Percentiles rank a stretch among this genome's conserved stretches.
phyloP scores from a whole-genome alignment of 805 yeast genomes.

The Kluyveromyces nonfermentans region DNA sequence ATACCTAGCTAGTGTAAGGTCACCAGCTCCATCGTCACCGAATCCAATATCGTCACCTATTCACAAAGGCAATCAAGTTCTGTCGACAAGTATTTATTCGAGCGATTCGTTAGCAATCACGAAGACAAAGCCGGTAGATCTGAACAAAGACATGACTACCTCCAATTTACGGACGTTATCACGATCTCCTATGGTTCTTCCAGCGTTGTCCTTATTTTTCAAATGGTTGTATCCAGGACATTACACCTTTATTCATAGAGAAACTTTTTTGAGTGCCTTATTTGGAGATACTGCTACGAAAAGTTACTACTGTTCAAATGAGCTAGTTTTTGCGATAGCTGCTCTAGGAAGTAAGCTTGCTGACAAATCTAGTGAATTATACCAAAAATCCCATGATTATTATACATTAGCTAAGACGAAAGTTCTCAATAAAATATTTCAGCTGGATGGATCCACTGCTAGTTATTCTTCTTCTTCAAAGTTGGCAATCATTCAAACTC shows the following conservation, averaged over 20 bases:
- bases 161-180: constrained; percentile 14
- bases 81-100: constrained; percentile 21
- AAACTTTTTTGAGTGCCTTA: constrained; percentile 48
- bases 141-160: constrained; percentile 3
- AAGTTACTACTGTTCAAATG: constrained; percentile 41
- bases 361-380: constrained; percentile 26
- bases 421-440: constrained; percentile 32
- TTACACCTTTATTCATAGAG: constrained; percentile 48
- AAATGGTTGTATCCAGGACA: constrained; percentile 55
- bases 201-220: constrained; percentile 31
- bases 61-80: constrained; percentile 4
- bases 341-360: constrained; percentile 46
- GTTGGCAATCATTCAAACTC: constrained; percentile 45
- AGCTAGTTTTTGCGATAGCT: constrained; percentile 42
- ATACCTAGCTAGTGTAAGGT: neutral
- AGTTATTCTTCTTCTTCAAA: constrained; percentile 29
- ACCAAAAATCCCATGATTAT: constrained; percentile 32
- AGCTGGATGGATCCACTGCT: constrained; percentile 19
- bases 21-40: constrained; percentile 1
- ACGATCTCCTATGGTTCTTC: constrained; percentile 17
- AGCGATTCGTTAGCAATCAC: constrained; percentile 19
- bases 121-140: constrained; percentile 6
- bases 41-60: neutral
- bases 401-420: constrained; percentile 37
- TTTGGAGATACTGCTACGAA: constrained; percentile 31